These are phyloP conservation scores for Gracilaria gracilis DNA, from an alignment of 23 red algal species.

Conservation along the genomic window DNA sequence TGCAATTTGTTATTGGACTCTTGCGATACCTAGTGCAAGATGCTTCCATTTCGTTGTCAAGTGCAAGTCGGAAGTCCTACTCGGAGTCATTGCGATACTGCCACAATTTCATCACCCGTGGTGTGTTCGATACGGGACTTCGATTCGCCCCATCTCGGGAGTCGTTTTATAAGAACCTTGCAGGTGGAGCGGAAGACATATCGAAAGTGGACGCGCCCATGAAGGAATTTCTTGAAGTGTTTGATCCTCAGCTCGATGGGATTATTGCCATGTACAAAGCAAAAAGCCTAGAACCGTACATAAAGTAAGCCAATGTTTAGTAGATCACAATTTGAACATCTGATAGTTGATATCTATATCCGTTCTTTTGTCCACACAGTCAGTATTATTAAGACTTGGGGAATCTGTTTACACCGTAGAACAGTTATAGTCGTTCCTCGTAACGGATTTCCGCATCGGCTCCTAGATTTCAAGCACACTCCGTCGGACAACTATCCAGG, in stretches of 20 bases:
- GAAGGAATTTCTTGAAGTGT: slow-evolving; percentile 59
- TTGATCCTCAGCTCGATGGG: slow-evolving; percentile 54
- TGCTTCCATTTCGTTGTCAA: slow-evolving; percentile 35
- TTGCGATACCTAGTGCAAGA: slow-evolving; percentile 42
- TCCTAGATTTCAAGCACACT: no score
- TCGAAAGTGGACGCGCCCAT: slow-evolving; percentile 30
- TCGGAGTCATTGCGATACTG: slow-evolving; percentile 55
- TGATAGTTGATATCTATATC: no score
- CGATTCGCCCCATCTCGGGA: slow-evolving; percentile 65
- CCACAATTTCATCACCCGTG: slow-evolving; percentile 60
- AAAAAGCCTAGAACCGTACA: slow-evolving; percentile 60
- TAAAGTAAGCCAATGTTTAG: slow-evolving; percentile 14
- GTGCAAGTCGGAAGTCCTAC: slow-evolving; percentile 64
- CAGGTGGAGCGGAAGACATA: slow-evolving; percentile 40
- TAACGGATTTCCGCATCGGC: no score
- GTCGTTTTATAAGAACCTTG: slow-evolving; percentile 67
- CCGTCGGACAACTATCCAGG: no score
- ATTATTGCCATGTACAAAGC: slow-evolving; percentile 54
- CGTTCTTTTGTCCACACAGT: no score
- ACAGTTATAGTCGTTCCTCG: no score
- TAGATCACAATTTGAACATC: no score
- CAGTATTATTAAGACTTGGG: no score
- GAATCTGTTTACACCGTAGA: no score
- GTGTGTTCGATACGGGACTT: slow-evolving; percentile 70
- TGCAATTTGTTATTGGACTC: slow-evolving; percentile 73